Conservation (phyloP, 148 eudicot species). For the Salicornia ramosissima region DNA sequence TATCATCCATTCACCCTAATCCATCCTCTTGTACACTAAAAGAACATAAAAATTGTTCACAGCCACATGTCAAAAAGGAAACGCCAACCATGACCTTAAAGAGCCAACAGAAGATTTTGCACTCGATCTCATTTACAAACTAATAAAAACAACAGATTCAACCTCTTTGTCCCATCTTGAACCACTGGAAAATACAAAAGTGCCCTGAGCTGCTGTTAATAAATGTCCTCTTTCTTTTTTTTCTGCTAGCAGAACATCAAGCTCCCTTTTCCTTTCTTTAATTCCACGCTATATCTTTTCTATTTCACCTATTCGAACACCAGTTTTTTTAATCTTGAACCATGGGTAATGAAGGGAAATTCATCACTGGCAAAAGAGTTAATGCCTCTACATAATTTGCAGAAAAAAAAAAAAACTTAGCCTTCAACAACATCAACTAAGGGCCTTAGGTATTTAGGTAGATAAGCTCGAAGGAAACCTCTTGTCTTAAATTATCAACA, state of each 20-base stretch:
- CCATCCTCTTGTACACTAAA: not conserved
- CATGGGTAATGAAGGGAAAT: not conserved
- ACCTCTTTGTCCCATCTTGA: too few relatives aligned
- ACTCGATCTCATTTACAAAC: not conserved
- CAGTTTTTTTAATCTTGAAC: not conserved
- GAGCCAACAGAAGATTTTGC: not conserved
- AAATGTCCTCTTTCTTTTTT: too few relatives aligned
- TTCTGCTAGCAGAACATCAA: too few relatives aligned
- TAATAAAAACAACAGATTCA: too few relatives aligned
- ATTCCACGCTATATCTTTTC: not conserved
- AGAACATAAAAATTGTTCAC: not conserved
- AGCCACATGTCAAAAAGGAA: not conserved
- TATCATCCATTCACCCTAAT: not conserved
- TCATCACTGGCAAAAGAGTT: not conserved
- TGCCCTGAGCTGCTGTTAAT: too few relatives aligned
- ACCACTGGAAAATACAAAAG: too few relatives aligned
- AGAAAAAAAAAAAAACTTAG: not conserved
- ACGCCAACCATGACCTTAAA: not conserved
- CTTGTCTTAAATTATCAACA: not conserved
- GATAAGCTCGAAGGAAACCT: slow-evolving; percentile 1
- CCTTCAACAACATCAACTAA: not conserved
- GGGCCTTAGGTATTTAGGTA: not conserved
- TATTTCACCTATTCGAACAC: not conserved
- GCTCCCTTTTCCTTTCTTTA: not conserved
- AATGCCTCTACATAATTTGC: not conserved